Base-by-base conservation (phyloP, 176 grass and related monocot genomes). In the Triticum turgidum region DNA sequence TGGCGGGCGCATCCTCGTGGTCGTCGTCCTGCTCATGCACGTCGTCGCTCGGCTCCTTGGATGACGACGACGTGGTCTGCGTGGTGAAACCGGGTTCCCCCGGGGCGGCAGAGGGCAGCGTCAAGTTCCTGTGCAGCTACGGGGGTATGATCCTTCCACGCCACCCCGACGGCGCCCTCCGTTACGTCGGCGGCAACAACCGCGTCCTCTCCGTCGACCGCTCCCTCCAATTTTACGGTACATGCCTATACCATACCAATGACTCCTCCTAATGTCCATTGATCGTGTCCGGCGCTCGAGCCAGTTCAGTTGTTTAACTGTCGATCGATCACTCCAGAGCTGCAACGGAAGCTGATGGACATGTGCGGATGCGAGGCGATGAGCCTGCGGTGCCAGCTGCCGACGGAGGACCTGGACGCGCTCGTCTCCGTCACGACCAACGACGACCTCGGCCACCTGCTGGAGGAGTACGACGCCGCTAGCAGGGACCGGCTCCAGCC, bases 71-170 rank as follows among this genome's bases (percentile, higher is more conserved):
- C 9, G 27, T 38, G 12, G 27, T 85, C 5, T 80, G 76, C 68
- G 11, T 85, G 22, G 24, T 41, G 30, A 84, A 81, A 59, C 11
- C 59, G 22, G 66, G 3, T 14, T 12, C 35, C 54, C 4, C 34
- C 15, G 66, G 56, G 1, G 21, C 15, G 3, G 64, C 59, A 63
- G 45, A 42, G 41, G 7, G 58, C 5, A 49, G 62, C 65, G 61
- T 95, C 79, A 98, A 98, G 80, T 93, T 98, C 82, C 58, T 98
- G 10, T 95, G 92, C 81, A 95, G 93, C 87, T 95, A 95, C 49
- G 95, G 91, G 21, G 95, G 95, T 2, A 90, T 82, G 87, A 97
- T 97, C 78, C 83, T 91, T 0, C 95, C 95, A 3, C 92, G 95
- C 62, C 94, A 87, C 32, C 78, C 76, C 13, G 95, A 97, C 38